A percentile compares a stretch with the other conserved stretches of the same genome.
Evolutionary conservation across 805 yeast species (phyloP).

Genomic region (Yarrowia sp.): DNA sequence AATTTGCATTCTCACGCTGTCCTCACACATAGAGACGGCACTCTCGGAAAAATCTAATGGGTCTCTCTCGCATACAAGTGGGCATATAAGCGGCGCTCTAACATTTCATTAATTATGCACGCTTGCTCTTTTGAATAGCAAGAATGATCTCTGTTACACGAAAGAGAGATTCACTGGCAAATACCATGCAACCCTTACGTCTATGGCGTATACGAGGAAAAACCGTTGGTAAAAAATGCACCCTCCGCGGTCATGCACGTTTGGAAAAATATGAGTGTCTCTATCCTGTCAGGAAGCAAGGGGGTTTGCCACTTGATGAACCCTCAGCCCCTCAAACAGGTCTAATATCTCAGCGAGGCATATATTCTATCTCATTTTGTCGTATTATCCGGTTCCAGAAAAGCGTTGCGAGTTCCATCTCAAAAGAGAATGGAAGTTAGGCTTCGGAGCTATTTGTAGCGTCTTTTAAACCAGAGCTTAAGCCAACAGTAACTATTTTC

Average conservation of each 20-base stretch:
- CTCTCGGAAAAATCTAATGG: neutral
- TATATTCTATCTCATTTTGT: neutral
- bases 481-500: neutral
- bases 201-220: neutral
- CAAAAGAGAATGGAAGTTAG: neutral
- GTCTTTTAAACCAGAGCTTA: neutral
- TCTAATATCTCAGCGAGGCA: neutral
- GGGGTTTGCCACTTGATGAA: too few species aligned
- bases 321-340: neutral
- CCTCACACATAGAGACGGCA: neutral
- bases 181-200: slow-evolving; percentile 9
- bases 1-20: neutral
- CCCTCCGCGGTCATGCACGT: too few species aligned
- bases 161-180: neutral
- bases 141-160: neutral
- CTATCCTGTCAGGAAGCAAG: too few species aligned
- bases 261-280: too few species aligned
- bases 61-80: neutral
- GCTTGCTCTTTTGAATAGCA: neutral
- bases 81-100: neutral
- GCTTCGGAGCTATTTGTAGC: neutral
- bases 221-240: neutral
- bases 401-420: neutral
- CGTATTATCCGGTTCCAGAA: neutral
- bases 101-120: neutral